Evolutionary conservation across 2,329 filamentous ascomycete genomes (phyloP).

Genomic region (Diaporthe ampelina): DNA sequence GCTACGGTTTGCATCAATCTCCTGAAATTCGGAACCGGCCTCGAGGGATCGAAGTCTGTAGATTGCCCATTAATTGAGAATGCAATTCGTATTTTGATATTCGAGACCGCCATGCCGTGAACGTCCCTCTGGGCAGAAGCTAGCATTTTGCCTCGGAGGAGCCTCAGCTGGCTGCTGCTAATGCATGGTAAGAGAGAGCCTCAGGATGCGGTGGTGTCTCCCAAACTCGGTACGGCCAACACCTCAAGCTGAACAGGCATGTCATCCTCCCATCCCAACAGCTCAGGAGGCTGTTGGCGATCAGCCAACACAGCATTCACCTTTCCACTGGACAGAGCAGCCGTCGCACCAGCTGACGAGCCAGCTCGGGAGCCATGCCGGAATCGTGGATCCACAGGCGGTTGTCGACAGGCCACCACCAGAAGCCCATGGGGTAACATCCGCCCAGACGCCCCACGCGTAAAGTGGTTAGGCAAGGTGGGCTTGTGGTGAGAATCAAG

Average conservation of each 20-base stretch:
- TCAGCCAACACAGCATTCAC: slow-evolving; percentile 13
- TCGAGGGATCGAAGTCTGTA: slow-evolving; percentile 18
- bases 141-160: neutral
- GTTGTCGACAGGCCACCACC: slow-evolving; percentile 31
- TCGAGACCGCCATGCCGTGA: neutral
- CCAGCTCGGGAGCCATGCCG: slow-evolving; percentile 23
- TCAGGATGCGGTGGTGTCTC: neutral
- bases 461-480: slow-evolving; percentile 29
- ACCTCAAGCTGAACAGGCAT: neutral
- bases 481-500: slow-evolving; percentile 33
- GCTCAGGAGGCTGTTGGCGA: slow-evolving; percentile 11
- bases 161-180: slow-evolving; percentile 10
- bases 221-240: slow-evolving; percentile 18
- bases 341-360: slow-evolving; percentile 12
- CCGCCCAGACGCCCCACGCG: slow-evolving; percentile 36
- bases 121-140: neutral
- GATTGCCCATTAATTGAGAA: slow-evolving; percentile 16
- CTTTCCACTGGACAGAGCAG: neutral
- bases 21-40: slow-evolving; percentile 33
- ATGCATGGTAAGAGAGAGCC: neutral
- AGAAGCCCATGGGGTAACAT: slow-evolving; percentile 29
- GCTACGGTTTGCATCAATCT: slow-evolving; percentile 37
- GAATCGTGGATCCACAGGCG: slow-evolving; percentile 27
- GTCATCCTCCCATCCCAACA: slow-evolving; percentile 21
- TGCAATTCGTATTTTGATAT: slow-evolving; percentile 35